These are phyloP conservation scores for Apiospora rasikravindrae DNA, from an alignment of 2,329 filamentous ascomycete species.

Conservation along the genomic window DNA sequence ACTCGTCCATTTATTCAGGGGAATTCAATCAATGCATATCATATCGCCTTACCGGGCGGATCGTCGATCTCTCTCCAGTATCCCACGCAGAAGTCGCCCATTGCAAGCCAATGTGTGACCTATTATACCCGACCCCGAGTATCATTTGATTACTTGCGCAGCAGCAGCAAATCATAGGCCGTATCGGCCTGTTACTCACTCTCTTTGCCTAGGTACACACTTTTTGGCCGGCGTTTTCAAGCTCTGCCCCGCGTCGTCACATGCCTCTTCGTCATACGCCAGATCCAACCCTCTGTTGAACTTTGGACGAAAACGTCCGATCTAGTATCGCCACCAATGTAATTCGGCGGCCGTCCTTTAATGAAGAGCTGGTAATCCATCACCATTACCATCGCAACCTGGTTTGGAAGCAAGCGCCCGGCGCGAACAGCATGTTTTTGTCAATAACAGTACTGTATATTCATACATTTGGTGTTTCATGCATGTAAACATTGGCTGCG, in stretches of 20 bases:
- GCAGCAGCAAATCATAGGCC: not conserved
- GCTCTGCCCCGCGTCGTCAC: constrained; percentile 16
- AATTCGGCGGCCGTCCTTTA: not conserved
- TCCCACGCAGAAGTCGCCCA: not conserved
- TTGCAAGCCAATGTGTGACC: not conserved
- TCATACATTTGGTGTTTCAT: not conserved
- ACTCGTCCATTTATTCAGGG: not conserved
- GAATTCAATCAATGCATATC: not conserved
- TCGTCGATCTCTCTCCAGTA: not conserved
- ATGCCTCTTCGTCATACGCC: constrained; percentile 1
- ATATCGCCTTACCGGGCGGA: not conserved
- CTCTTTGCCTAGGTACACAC: not conserved
- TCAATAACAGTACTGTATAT: not conserved
- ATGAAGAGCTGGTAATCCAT: constrained; percentile 3
- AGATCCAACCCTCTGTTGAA: not conserved
- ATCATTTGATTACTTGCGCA: not conserved
- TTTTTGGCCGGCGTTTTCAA: constrained; percentile 14
- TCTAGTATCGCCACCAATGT: constrained; percentile 15
- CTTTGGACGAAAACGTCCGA: constrained; percentile 15
- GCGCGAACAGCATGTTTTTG: constrained; percentile 16
- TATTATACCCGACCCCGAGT: not conserved
- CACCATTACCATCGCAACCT: constrained; percentile 10
- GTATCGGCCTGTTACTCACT: not conserved
- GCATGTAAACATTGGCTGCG: constrained; percentile 5
- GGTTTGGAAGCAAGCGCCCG: not conserved